Evolutionary conservation across 495 filamentous ascomycete genomes (phyloP).

Genomic region (Lophium mytilinum): DNA sequence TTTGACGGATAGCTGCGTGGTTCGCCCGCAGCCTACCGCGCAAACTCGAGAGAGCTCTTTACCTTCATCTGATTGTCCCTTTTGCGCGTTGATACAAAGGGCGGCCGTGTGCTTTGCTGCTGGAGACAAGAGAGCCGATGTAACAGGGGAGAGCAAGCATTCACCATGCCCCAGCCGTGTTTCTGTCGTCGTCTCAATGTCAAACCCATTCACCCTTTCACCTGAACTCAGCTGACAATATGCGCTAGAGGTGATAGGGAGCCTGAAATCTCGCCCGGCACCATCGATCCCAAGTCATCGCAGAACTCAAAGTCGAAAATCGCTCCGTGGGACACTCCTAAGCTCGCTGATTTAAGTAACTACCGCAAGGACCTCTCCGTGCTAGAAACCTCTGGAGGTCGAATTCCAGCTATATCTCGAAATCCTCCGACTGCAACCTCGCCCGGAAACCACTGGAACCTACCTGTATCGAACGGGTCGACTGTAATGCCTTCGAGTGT

Average conservation of each 20-base stretch:
- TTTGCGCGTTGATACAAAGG: too few species aligned
- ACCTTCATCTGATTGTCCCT: background rate
- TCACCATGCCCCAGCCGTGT: constrained; percentile 12
- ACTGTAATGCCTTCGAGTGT: constrained; percentile 32
- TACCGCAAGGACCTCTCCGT: constrained; percentile 66
- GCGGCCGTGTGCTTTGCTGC: too few species aligned
- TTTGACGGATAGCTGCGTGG: background rate
- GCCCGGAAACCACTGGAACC: constrained; percentile 26
- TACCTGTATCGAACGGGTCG: constrained; percentile 14
- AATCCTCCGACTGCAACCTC: constrained; percentile 45
- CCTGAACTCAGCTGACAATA: constrained; percentile 11
- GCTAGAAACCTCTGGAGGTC: constrained; percentile 50
- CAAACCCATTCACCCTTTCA: background rate
- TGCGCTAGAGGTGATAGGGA: constrained; percentile 19
- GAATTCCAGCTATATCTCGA: constrained; percentile 45
- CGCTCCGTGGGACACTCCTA: constrained; percentile 36
- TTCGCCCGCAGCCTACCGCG: background rate
- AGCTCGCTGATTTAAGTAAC: constrained; percentile 50
- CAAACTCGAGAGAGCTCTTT: background rate
- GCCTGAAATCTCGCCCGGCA: constrained; percentile 37
- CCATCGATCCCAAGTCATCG: constrained; percentile 28
- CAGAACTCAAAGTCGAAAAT: constrained; percentile 27
- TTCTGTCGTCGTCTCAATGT: constrained; percentile 7
- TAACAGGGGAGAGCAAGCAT: background rate
- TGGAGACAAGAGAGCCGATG: background rate